A percentile compares a stretch with the other conserved stretches of the same genome.
Conservation (phyloP, 257 asterid species). For the Solanum tacnaense region DNA sequence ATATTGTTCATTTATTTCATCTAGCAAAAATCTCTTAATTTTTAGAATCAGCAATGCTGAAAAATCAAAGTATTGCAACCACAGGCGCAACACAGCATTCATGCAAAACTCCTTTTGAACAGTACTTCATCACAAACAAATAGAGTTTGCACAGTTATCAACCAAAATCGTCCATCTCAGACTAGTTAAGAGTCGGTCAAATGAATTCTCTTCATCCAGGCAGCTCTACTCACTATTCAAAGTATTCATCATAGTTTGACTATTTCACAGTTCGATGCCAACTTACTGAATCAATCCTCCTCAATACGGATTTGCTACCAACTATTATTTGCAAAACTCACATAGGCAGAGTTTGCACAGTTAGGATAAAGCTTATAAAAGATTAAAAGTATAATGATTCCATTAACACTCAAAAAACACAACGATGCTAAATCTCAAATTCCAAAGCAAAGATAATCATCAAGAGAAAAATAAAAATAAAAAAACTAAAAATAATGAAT, state of each 20-base stretch:
- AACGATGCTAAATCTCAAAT: not conserved
- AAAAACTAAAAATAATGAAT: not conserved
- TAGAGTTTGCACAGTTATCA: not conserved
- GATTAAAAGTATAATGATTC: not conserved
- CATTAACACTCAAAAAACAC: not conserved
- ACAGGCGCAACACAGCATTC: not conserved
- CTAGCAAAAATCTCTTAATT: not conserved
- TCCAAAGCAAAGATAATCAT: not conserved
- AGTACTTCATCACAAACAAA: not conserved
- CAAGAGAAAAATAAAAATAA: not conserved
- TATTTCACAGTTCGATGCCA: not conserved
- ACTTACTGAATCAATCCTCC: not conserved
- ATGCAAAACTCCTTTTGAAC: not conserved
- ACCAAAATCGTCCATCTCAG: not conserved
- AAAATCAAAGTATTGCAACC: not conserved
- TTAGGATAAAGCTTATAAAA: not conserved
- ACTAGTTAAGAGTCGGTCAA: not conserved
- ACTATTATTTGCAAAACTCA: not conserved
- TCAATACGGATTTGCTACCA: not conserved
- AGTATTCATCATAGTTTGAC: not conserved
- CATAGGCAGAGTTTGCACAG: not conserved
- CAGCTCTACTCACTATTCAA: not conserved
- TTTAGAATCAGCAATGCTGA: not conserved
- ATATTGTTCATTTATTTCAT: not conserved
- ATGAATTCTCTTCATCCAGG: not conserved